Percentiles rank a stretch among this genome's conserved stretches.
phyloP scores from a whole-genome alignment of 371 early-diverging fungal genomes.

The Mucor racemosus region DNA sequence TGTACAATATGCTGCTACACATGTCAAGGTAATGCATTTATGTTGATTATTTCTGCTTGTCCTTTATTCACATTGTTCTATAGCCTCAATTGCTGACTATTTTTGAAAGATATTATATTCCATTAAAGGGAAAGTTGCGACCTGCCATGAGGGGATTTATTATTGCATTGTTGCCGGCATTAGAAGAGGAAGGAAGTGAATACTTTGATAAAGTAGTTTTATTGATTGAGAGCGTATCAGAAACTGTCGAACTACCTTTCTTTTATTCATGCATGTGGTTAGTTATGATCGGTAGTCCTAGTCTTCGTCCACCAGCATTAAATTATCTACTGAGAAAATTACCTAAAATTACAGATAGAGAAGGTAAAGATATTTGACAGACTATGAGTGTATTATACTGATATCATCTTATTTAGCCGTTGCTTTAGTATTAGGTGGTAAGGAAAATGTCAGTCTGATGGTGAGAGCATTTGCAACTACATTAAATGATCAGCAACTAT shows the following conservation, averaged over 20 bases:
- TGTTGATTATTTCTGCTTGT: no score
- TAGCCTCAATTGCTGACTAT: conserved; percentile 82
- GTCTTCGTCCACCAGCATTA: conserved; percentile 73
- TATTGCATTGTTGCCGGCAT: conserved; percentile 81
- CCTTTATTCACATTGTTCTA: background rate
- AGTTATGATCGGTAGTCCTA: conserved; percentile 71
- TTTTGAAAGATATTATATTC: conserved; percentile 76
- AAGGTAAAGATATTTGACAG: conserved; percentile 49
- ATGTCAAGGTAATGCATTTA: conserved; percentile 68
- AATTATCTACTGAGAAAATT: conserved; percentile 79
- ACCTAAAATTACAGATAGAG: conserved; percentile 67
- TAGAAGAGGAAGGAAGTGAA: conserved; percentile 93
- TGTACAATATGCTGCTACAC: conserved; percentile 83
- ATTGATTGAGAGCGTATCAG: conserved; percentile 72
- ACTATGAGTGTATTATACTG: no score
- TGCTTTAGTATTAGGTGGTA: conserved; percentile 65
- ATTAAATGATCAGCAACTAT: conserved; percentile 70
- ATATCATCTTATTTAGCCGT: conserved; percentile 53
- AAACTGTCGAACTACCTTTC: conserved; percentile 70
- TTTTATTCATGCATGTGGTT: conserved; percentile 87
- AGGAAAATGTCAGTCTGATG: conserved; percentile 72
- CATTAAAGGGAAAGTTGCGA: conserved; percentile 70
- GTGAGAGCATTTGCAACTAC: conserved; percentile 79
- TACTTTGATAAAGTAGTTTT: conserved; percentile 76
- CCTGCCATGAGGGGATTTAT: conserved; percentile 83